Evolutionary conservation across 169 alveolate genomes (phyloP).

Genomic region (Plasmodium yoelii): DNA sequence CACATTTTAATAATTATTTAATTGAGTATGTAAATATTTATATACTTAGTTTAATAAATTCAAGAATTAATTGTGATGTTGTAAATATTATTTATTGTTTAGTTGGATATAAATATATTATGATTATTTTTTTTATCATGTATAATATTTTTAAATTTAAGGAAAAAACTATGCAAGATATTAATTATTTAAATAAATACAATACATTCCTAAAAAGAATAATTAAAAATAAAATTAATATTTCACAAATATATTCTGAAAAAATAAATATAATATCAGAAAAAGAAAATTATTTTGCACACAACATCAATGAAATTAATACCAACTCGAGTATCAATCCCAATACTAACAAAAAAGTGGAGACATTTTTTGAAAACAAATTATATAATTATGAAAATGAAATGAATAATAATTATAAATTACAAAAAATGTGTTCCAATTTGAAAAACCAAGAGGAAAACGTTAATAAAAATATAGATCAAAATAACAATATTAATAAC

Average conservation of each 20-base stretch:
- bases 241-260: slow-evolving; percentile 3
- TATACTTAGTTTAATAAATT: slow-evolving; percentile 48
- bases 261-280: too few relatives aligned
- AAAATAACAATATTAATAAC: neutral
- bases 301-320: neutral
- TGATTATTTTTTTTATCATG: slow-evolving; percentile 43
- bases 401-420: neutral
- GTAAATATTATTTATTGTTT: slow-evolving; percentile 24
- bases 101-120: slow-evolving; percentile 47
- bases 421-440: neutral
- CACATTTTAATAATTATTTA: slow-evolving; percentile 58
- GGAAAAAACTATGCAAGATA: slow-evolving; percentile 28
- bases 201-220: slow-evolving; percentile 16
- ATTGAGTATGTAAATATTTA: slow-evolving; percentile 64
- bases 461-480: neutral
- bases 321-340: neutral
- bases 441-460: neutral
- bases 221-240: neutral
- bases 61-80: slow-evolving; percentile 61
- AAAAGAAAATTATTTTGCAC: too few relatives aligned
- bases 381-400: neutral
- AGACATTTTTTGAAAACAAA: neutral
- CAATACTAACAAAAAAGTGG: neutral
- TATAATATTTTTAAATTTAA: slow-evolving; percentile 48
- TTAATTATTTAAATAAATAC: slow-evolving; percentile 21